These are phyloP conservation scores for Sporothrix brunneoviolacea DNA, from an alignment of 2,329 filamentous ascomycete genomes.

Conservation along the genomic window DNA sequence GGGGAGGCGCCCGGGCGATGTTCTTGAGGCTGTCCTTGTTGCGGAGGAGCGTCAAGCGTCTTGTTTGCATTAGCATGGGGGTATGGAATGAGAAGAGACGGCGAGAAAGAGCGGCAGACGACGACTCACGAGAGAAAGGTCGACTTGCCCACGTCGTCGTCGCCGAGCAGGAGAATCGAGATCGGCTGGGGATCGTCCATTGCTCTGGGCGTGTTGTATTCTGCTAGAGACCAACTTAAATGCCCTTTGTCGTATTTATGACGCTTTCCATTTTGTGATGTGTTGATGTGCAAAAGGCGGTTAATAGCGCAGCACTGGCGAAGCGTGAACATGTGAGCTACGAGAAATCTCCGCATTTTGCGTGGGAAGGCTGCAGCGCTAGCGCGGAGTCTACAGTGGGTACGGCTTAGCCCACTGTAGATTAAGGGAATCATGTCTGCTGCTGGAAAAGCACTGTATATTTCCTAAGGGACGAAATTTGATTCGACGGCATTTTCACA, in stretches of 20 bases:
- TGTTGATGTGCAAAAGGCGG: no score
- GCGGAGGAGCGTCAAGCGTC: constrained; percentile 44
- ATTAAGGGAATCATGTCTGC: no score
- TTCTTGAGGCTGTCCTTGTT: constrained; percentile 17
- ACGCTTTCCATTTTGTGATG: no score
- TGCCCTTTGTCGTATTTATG: no score
- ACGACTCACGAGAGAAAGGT: constrained; percentile 53
- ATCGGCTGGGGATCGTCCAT: constrained; percentile 13
- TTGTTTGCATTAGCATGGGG: constrained; percentile 23
- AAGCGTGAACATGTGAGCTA: neutral
- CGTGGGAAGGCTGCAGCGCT: neutral
- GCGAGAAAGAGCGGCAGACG: constrained; percentile 10
- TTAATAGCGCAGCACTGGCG: no score
- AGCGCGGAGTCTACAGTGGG: no score
- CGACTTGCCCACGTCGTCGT: constrained; percentile 53
- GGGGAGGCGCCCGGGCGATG: constrained; percentile 35
- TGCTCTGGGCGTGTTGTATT: no score
- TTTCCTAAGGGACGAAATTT: no score
- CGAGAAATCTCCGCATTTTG: constrained; percentile 27
- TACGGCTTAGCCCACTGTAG: no score
- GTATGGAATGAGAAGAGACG: constrained; percentile 6
- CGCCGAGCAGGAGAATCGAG: constrained; percentile 52
- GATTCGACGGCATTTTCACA: neutral
- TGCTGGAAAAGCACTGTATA: no score
- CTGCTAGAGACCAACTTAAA: no score